phyloP scores from a whole-genome alignment of 2,329 filamentous ascomycete genomes.

The Diaporthe destruens region DNA sequence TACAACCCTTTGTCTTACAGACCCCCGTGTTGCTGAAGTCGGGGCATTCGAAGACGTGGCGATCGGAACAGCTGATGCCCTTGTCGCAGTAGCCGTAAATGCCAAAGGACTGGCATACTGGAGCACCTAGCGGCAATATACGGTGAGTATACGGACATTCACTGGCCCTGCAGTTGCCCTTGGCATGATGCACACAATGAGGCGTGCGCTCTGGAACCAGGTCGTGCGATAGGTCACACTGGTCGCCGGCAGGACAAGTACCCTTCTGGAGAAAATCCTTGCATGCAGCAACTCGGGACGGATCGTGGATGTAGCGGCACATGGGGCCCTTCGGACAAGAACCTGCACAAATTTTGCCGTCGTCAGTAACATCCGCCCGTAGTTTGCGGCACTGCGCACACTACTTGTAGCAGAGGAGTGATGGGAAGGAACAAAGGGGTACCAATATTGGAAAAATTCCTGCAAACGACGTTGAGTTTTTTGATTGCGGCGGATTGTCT shows the following conservation, averaged over 20 bases:
- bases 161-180: slow-evolving; percentile 88
- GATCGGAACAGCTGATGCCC: slow-evolving; percentile 80
- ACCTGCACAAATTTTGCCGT: slow-evolving; percentile 67
- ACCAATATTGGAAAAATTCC: slow-evolving; percentile 77
- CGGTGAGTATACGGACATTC: slow-evolving; percentile 91
- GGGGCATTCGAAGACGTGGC: slow-evolving; percentile 93
- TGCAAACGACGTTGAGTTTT: slow-evolving; percentile 82
- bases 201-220: slow-evolving; percentile 86
- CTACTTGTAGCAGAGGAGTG: slow-evolving; percentile 4
- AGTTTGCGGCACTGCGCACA: slow-evolving; percentile 8
- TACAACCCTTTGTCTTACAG: slow-evolving; percentile 86
- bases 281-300: slow-evolving; percentile 89
- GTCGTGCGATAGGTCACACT: slow-evolving; percentile 93
- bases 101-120: slow-evolving; percentile 87
- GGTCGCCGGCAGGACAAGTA: slow-evolving; percentile 79
- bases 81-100: slow-evolving; percentile 89
- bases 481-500: slow-evolving; percentile 68
- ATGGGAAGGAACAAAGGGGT: slow-evolving; percentile 57
- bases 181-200: slow-evolving; percentile 89
- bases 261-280: slow-evolving; percentile 86
- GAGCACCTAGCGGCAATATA: slow-evolving; percentile 79
- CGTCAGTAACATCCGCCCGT: slow-evolving; percentile 31
- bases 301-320: slow-evolving; percentile 88
- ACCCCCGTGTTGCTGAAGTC: slow-evolving; percentile 92
- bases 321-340: slow-evolving; percentile 84